phyloP scores from a whole-genome alignment of 495 filamentous ascomycete species.

The Symbiotaphrina buchneri region DNA sequence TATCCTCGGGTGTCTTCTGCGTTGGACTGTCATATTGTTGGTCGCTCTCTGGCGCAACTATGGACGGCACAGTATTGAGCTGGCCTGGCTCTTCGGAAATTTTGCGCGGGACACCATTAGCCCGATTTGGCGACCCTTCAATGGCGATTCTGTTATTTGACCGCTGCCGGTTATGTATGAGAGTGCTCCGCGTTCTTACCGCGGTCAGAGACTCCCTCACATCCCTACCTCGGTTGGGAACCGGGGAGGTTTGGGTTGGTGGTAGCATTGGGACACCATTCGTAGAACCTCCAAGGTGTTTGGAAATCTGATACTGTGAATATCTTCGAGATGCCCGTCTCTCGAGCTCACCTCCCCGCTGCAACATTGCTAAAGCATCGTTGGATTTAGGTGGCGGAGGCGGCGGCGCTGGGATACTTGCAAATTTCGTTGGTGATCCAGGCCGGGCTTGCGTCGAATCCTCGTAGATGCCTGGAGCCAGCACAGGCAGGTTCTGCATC shows the following conservation, averaged over 20 bases:
- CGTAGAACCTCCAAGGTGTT: slow-evolving; percentile 61
- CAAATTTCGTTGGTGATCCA: not conserved
- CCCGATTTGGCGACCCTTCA: slow-evolving; percentile 38
- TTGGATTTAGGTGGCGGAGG: slow-evolving; percentile 50
- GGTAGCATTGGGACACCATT: slow-evolving; percentile 74
- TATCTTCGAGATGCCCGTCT: slow-evolving; percentile 80
- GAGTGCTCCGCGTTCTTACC: slow-evolving; percentile 54
- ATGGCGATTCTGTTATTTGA: slow-evolving; percentile 24
- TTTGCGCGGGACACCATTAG: slow-evolving; percentile 24
- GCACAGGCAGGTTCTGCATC: slow-evolving; percentile 44
- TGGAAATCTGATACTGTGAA: slow-evolving; percentile 87
- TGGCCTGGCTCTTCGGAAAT: slow-evolving; percentile 35
- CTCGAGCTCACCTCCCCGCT: slow-evolving; percentile 81
- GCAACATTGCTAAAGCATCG: slow-evolving; percentile 77
- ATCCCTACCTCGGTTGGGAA: slow-evolving; percentile 77
- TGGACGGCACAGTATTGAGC: not conserved
- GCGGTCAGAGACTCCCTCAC: slow-evolving; percentile 81
- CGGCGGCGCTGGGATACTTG: slow-evolving; percentile 7
- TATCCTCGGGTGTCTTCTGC: too few relatives aligned
- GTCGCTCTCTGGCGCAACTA: too few relatives aligned
- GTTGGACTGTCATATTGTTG: too few relatives aligned
- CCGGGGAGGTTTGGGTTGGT: slow-evolving; percentile 54
- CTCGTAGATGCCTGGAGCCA: slow-evolving; percentile 39
- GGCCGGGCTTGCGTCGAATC: slow-evolving; percentile 7
- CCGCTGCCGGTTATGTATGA: slow-evolving; percentile 37